Evolutionary conservation across 2,329 filamentous ascomycete genomes (phyloP).

Genomic region (Fusarium protoensiforme): DNA sequence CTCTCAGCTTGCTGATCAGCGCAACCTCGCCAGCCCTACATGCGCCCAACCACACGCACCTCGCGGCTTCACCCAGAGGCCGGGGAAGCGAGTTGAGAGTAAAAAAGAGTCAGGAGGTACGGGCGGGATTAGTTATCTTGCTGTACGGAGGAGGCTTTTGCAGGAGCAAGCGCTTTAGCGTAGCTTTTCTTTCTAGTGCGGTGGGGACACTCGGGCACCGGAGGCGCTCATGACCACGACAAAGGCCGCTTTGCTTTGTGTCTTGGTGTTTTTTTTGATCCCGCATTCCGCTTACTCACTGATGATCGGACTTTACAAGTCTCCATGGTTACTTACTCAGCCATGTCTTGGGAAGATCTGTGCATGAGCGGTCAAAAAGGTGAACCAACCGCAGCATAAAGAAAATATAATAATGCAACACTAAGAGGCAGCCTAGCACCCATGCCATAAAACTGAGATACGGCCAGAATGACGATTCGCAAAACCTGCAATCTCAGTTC

Average conservation of each 20-base stretch:
- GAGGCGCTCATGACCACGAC: conserved; percentile 14
- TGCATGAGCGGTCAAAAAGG: neutral
- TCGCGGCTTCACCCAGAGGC: conserved; percentile 5
- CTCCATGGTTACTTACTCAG: conserved; percentile 7
- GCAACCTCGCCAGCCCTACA: conserved; percentile 22
- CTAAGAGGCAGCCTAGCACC: neutral
- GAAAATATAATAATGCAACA: neutral
- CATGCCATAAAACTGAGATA: conserved; percentile 20
- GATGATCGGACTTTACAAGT: conserved; percentile 5
- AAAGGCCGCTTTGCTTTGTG: conserved; percentile 3
- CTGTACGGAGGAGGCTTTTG: neutral
- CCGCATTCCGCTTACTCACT: conserved; percentile 29
- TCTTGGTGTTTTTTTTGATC: conserved; percentile 6
- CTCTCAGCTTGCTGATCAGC: conserved; percentile 15
- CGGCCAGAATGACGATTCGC: conserved; percentile 17
- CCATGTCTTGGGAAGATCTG: neutral
- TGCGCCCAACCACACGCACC: conserved; percentile 11
- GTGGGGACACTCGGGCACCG: conserved; percentile 8
- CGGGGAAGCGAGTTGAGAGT: conserved; percentile 7
- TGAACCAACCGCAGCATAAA: neutral
- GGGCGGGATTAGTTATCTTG: neutral
- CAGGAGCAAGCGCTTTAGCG: conserved; percentile 1
- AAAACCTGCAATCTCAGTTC: conserved; percentile 5
- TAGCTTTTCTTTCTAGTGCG: conserved; percentile 3
- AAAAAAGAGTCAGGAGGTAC: neutral